These are phyloP conservation scores for Nakazawaea siamensis DNA, from an alignment of 805 yeast genomes.

Conservation along the genomic window DNA sequence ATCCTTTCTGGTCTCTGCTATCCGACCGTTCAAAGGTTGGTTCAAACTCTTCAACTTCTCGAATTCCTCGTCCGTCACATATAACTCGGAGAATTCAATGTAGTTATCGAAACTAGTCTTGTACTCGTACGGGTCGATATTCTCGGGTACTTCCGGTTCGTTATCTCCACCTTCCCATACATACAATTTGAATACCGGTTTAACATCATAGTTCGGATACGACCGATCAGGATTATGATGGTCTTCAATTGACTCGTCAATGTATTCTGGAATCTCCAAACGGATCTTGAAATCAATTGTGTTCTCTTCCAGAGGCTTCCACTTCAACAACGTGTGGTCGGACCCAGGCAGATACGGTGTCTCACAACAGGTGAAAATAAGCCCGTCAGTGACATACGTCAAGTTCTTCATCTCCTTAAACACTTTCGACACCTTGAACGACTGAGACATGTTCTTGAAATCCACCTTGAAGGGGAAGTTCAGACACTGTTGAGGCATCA, in stretches of 20 bases:
- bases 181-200: conserved; percentile 59
- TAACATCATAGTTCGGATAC: conserved; percentile 73
- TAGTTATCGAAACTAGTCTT: conserved; percentile 33
- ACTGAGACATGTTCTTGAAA: conserved; percentile 80
- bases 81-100: conserved; percentile 58
- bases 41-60: conserved; percentile 53
- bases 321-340: conserved; percentile 76
- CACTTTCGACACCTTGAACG: conserved; percentile 71
- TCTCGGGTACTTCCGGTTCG: conserved; percentile 27
- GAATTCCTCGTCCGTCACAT: conserved; percentile 72
- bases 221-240: conserved; percentile 62
- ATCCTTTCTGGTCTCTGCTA: conserved; percentile 77
- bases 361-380: conserved; percentile 85
- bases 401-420: conserved; percentile 62
- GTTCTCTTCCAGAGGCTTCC: conserved; percentile 97
- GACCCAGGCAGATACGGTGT: conserved; percentile 87
- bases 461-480: conserved; percentile 80
- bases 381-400: conserved; percentile 88
- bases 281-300: conserved; percentile 80
- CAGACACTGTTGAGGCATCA: conserved; percentile 65
- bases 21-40: conserved; percentile 83
- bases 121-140: conserved; percentile 25
- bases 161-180: conserved; percentile 68
- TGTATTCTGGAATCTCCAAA: conserved; percentile 47
- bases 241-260: conserved; percentile 57